Evolutionary conservation across 495 filamentous ascomycete genomes (phyloP).

Genomic region (Tetracladium marchalianum): DNA sequence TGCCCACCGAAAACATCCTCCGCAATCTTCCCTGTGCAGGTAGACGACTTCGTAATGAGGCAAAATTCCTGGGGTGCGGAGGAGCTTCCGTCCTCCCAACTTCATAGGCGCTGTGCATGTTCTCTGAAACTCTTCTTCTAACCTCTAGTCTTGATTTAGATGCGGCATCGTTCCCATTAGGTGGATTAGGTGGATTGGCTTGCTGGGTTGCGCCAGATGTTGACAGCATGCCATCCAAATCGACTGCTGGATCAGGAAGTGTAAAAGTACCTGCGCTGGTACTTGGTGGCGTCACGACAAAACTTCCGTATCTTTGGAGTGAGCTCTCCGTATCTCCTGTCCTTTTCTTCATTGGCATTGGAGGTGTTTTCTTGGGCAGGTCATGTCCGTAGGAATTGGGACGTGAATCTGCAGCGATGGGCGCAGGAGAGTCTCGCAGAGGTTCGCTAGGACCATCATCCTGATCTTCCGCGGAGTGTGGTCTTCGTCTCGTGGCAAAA

Average conservation of each 20-base stretch:
- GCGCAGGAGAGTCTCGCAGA: slow-evolving; percentile 7
- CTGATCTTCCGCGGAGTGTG: slow-evolving; percentile 1
- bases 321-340: background rate
- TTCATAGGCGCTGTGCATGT: slow-evolving; percentile 28
- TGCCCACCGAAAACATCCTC: slow-evolving; percentile 30
- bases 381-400: slow-evolving; percentile 3
- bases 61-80: slow-evolving; percentile 18
- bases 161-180: no score
- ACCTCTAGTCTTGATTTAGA: slow-evolving; percentile 10
- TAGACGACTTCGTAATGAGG: slow-evolving; percentile 23
- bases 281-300: slow-evolving; percentile 53
- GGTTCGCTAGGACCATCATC: background rate
- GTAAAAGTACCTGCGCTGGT: slow-evolving; percentile 34
- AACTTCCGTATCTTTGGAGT: slow-evolving; percentile 61
- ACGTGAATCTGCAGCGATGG: slow-evolving; percentile 8
- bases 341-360: slow-evolving; percentile 14
- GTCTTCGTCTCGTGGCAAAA: background rate
- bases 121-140: slow-evolving; percentile 9
- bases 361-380: slow-evolving; percentile 15
- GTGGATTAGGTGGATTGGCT: no score
- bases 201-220: no score
- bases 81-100: slow-evolving; percentile 26
- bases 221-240: no score
- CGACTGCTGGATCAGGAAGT: slow-evolving; percentile 67
- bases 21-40: slow-evolving; percentile 20